Evolutionary conservation across 257 asterid genomes (phyloP).

Genomic region (Solanum pinnatisectum): DNA sequence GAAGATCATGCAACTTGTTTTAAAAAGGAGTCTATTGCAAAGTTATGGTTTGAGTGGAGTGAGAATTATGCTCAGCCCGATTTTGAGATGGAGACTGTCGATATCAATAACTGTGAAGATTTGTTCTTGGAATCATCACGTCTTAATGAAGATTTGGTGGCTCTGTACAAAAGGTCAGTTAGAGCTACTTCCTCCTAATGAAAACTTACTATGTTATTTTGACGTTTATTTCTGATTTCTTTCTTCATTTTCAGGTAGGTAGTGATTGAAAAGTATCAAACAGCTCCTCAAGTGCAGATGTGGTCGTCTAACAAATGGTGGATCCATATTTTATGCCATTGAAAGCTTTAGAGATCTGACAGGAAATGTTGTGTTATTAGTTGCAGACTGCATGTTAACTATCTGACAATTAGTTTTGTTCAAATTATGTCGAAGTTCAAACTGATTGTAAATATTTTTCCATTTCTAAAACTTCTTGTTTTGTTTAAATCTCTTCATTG

Average conservation of each 20-base stretch:
- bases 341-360: neutral
- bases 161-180: conserved; percentile 45
- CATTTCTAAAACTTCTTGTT: neutral
- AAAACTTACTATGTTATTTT: neutral
- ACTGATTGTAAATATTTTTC: neutral
- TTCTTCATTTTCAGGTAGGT: conserved; percentile 30
- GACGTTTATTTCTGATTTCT: neutral
- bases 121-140: conserved; percentile 54
- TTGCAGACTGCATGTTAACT: neutral
- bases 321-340: neutral
- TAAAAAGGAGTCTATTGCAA: conserved; percentile 79
- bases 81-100: conserved; percentile 63
- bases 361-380: neutral
- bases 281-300: neutral
- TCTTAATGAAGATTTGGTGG: conserved; percentile 50
- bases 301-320: neutral
- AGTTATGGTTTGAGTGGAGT: conserved; percentile 98
- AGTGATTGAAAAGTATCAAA: neutral
- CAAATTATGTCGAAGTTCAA: neutral
- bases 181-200: neutral
- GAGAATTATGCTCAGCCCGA: conserved; percentile 43
- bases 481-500: neutral
- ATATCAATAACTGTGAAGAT: conserved; percentile 47
- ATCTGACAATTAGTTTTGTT: neutral
- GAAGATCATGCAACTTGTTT: conserved; percentile 85